A percentile compares a stretch with the other conserved stretches of the same genome.
Conservation (phyloP, 805 yeast genomes). For the Metschnikowia continentalis region DNA sequence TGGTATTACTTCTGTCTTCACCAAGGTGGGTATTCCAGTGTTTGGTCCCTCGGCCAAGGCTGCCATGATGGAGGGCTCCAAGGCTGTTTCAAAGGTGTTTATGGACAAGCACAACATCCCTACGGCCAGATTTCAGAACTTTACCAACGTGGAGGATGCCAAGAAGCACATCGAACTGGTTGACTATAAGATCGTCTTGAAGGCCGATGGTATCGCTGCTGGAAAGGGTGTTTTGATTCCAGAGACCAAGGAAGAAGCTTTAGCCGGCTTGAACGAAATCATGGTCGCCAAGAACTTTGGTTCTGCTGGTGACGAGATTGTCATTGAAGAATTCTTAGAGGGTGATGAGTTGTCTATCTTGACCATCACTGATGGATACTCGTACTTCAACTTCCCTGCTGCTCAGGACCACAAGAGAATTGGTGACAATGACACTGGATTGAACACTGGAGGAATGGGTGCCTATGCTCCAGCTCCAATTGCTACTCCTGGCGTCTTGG, state of each 20-base stretch:
- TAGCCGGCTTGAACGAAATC: conserved; percentile 74
- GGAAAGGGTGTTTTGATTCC: conserved; percentile 99
- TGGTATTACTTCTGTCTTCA: conserved; percentile 73
- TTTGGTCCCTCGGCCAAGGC: conserved; percentile 95
- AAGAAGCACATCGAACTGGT: conserved; percentile 59
- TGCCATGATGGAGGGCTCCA: conserved; percentile 94
- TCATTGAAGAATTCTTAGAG: conserved; percentile 90
- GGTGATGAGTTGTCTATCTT: conserved; percentile 96
- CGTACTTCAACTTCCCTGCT: conserved; percentile 85
- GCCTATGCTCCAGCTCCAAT: conserved; percentile 98
- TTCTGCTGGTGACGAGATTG: conserved; percentile 86
- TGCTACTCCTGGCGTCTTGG: conserved; percentile 72
- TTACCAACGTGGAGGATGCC: conserved; percentile 74
- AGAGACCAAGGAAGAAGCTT: conserved; percentile 75
- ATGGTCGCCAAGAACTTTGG: conserved; percentile 92
- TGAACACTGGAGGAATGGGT: conserved; percentile 99
- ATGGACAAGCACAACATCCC: conserved; percentile 92
- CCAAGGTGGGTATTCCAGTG: conserved; percentile 84
- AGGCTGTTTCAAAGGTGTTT: conserved; percentile 88
- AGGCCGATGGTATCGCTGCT: conserved; percentile 97
- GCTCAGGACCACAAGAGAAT: conserved; percentile 98
- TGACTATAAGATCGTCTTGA: conserved; percentile 78
- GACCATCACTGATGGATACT: conserved; percentile 91
- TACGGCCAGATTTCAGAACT: conserved; percentile 86
- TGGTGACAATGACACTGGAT: conserved; percentile 89